A percentile compares a stretch with the other conserved stretches of the same genome.
Conservation (phyloP, 2,329 filamentous ascomycete species). For the Purpureocillium takamizusanense region DNA sequence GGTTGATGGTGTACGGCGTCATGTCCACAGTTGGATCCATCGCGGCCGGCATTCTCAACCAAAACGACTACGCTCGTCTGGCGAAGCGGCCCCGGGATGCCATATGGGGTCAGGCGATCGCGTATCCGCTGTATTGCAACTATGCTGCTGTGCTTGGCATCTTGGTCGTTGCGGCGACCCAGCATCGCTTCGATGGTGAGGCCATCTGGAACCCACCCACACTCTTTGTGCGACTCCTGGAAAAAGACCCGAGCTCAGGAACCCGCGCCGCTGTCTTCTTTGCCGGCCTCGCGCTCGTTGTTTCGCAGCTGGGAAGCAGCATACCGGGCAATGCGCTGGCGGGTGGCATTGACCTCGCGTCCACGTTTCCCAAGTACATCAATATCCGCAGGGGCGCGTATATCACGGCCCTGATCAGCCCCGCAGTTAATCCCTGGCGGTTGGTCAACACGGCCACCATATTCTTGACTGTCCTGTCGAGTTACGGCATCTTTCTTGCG, state of each 20-base stretch:
- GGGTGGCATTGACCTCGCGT: slow-evolving; percentile 29
- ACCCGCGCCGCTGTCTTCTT: slow-evolving; percentile 29
- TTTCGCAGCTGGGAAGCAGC: slow-evolving; percentile 28
- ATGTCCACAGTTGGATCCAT: slow-evolving; percentile 28
- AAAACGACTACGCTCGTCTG: slow-evolving; percentile 28
- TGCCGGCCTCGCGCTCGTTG: slow-evolving; percentile 22
- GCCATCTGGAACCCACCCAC: slow-evolving; percentile 28
- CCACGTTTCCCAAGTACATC: slow-evolving; percentile 25
- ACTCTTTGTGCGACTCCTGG: slow-evolving; percentile 22
- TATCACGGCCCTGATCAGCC: slow-evolving; percentile 23
- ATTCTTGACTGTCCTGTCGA: slow-evolving; percentile 25
- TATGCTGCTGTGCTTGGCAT: slow-evolving; percentile 28
- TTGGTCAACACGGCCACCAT: slow-evolving; percentile 25
- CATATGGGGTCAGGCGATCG: slow-evolving; percentile 23
- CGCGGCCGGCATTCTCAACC: slow-evolving; percentile 27
- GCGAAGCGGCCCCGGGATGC: slow-evolving; percentile 21
- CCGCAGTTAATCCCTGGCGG: slow-evolving; percentile 27
- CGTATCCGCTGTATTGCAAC: slow-evolving; percentile 26
- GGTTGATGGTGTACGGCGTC: slow-evolving; percentile 27
- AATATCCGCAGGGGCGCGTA: slow-evolving; percentile 29
- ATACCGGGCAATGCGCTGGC: slow-evolving; percentile 26
- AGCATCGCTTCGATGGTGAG: slow-evolving; percentile 23
- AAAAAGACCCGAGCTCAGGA: slow-evolving; percentile 18
- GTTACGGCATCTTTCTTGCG: slow-evolving; percentile 27
- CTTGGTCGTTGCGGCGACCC: slow-evolving; percentile 28